Percentiles rank a stretch among this genome's conserved stretches.
Conservation (phyloP, 1,139 yeast genomes). For the Debaryomyces fabryi region DNA sequence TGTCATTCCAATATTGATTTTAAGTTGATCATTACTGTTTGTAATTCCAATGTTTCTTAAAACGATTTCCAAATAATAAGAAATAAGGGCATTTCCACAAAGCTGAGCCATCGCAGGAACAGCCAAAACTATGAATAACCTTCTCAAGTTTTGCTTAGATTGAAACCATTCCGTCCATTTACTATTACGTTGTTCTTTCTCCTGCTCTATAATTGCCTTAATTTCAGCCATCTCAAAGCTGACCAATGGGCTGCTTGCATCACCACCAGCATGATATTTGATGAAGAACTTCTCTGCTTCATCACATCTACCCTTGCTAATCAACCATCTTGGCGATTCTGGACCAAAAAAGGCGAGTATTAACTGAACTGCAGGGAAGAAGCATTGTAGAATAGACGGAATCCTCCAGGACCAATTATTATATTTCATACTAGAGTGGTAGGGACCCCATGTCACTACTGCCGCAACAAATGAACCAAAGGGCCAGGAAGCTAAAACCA, state of each 20-base stretch:
- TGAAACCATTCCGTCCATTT: constrained; percentile 16
- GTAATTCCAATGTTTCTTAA: no score
- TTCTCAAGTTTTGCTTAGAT: no score
- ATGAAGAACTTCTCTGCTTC: constrained; percentile 45
- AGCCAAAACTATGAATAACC: no score
- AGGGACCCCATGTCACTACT: constrained; percentile 17
- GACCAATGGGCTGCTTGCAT: constrained; percentile 26
- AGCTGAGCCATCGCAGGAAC: no score
- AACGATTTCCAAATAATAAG: no score
- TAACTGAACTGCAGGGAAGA: neutral
- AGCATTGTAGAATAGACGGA: constrained; percentile 4
- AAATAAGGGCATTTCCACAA: no score
- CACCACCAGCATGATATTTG: constrained; percentile 44
- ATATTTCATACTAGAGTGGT: constrained; percentile 8
- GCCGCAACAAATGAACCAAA: constrained; percentile 20
- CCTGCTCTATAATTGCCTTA: constrained; percentile 28
- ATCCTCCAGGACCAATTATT: constrained; percentile 13
- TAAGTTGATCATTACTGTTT: no score
- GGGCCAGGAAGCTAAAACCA: constrained; percentile 17
- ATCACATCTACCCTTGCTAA: constrained; percentile 37
- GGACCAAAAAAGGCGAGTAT: constrained; percentile 30
- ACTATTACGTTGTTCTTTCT: constrained; percentile 18
- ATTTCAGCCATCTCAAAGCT: constrained; percentile 43
- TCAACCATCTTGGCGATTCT: constrained; percentile 50
- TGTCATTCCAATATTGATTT: no score